Evolutionary conservation across 179 eudicot species (phyloP), one percentile per base, ranked within the genome.

Genomic region (Pouteria campechiana): DNA sequence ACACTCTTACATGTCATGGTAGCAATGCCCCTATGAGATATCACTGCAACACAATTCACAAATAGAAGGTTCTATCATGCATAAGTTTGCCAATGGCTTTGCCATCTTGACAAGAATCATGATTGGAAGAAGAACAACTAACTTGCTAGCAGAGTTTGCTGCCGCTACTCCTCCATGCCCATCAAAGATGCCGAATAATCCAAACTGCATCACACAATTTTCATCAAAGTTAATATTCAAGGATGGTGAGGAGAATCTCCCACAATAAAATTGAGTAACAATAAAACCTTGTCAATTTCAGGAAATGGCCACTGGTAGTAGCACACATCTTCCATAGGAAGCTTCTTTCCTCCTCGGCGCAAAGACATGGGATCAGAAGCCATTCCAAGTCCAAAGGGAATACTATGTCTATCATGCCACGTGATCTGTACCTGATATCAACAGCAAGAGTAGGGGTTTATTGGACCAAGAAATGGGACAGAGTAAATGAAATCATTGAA

Each of bases 91-190:
- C n/a, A n/a, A n/a, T n/a, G n/a, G n/a, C n/a, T n/a, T n/a, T n/a
- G n/a, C n/a, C n/a, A n/a, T n/a, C n/a, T n/a, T 43, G 5, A 48
- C 42, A 55, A 21, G 12, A 33, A n/a, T n/a, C n/a, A n/a, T n/a
- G n/a, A n/a, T n/a, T n/a, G n/a, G n/a, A n/a, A 49, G 23, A 44
- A 19, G 34, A 37, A 37, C 30, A 28, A 74, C 96, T 79, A 41
- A 90, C 98, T 73, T 81, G 95, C 98, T 74, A 48, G 76, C 96
- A 54, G 87, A 74, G 43, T 60, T 41, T 25, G 98, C 94, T 44
- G 98, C 98, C 53, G 46, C 64, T 17, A 58, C 90, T 68, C 96
- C 98, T 25, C 98, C 94, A 67, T 90, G 98, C 56, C 98, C 98
- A 66, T 90, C 98, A 43, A 87, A 82, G 35, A 90, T 75, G 40